These are phyloP conservation scores for Ophiostoma fasciatum DNA, from an alignment of 2,329 filamentous ascomycete genomes.

Conservation along the genomic window DNA sequence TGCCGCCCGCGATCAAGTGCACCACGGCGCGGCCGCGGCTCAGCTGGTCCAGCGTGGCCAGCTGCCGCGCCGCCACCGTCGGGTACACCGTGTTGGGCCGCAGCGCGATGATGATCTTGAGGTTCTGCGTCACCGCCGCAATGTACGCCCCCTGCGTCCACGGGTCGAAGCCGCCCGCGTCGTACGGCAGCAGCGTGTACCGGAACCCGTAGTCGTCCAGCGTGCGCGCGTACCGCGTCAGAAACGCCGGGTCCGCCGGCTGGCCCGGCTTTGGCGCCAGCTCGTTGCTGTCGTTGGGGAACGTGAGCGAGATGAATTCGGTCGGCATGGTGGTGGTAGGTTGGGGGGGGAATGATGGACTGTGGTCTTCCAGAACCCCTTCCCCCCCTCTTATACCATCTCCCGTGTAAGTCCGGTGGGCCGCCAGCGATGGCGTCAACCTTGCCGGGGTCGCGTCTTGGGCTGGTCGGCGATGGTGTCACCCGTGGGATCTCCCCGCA, in stretches of 20 bases:
- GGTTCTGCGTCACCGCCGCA: constrained; percentile 37
- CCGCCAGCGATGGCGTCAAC: no score
- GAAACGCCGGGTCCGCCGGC: constrained; percentile 36
- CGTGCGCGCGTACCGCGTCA: constrained; percentile 38
- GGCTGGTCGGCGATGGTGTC: no score
- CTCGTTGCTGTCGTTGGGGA: constrained; percentile 42
- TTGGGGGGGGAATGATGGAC: neutral
- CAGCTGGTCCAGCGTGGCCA: constrained; percentile 46
- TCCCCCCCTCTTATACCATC: no score
- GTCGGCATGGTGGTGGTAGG: constrained; percentile 21
- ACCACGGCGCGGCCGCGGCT: constrained; percentile 38
- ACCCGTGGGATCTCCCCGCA: no score
- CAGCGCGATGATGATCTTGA: constrained; percentile 47
- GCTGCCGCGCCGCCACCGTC: constrained; percentile 45
- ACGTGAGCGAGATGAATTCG: constrained; percentile 45
- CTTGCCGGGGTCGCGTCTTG: no score
- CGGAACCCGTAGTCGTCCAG: constrained; percentile 47
- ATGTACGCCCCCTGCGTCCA: constrained; percentile 46
- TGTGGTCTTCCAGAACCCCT: constrained; percentile 15
- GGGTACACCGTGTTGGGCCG: constrained; percentile 47
- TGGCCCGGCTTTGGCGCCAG: constrained; percentile 35
- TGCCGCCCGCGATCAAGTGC: constrained; percentile 48
- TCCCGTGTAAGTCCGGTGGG: no score
- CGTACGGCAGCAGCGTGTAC: constrained; percentile 46
- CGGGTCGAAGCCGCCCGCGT: constrained; percentile 38